phyloP scores from a whole-genome alignment of 257 asterid species.

The Striga asiatica region DNA sequence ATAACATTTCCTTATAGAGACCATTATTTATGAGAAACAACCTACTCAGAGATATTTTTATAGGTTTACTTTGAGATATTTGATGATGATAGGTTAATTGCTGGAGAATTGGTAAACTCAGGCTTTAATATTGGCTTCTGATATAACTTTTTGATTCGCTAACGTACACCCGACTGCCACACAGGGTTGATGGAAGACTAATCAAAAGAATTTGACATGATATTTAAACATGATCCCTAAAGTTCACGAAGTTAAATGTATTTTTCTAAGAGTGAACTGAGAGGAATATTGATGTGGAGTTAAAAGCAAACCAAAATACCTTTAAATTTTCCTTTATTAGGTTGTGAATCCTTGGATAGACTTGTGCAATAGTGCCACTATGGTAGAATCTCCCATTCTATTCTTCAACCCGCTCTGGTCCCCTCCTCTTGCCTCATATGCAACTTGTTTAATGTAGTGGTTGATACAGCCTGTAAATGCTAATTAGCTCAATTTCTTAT shows the following conservation, averaged over 20 bases:
- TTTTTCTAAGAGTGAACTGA: neutral
- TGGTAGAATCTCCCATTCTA: neutral
- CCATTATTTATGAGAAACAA: neutral
- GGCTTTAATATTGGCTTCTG: neutral
- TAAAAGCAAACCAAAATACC: neutral
- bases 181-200: neutral
- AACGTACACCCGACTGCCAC: neutral
- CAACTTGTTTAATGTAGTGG: constrained; percentile 4
- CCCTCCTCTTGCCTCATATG: constrained; percentile 9
- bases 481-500: too few species aligned
- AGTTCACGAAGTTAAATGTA: neutral
- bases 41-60: too few species aligned
- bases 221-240: neutral
- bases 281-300: constrained; percentile 1
- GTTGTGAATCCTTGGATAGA: constrained; percentile 6
- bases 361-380: neutral
- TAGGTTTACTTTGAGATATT: too few species aligned
- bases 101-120: constrained; percentile 2
- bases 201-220: neutral
- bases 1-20: neutral
- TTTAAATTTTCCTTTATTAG: neutral
- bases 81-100: too few species aligned
- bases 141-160: neutral
- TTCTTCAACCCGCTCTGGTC: neutral
- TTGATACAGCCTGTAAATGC: too few species aligned